Evolutionary conservation across 1,139 yeast species (phyloP).

Genomic region (Taphrina communis): DNA sequence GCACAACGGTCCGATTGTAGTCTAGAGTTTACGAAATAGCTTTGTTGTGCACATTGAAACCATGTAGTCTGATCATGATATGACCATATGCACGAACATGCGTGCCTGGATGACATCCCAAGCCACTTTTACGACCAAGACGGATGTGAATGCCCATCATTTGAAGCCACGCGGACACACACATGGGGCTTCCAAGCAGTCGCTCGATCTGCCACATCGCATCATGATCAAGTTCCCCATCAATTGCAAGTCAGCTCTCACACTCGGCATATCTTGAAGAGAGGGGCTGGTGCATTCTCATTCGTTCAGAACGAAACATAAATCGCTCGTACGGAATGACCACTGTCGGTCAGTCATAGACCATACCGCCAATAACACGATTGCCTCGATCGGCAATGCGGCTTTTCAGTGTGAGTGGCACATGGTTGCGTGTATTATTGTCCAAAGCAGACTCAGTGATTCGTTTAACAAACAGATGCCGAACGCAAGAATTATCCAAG

Average conservation of each 20-base stretch:
- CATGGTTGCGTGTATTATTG: background rate
- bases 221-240: background rate
- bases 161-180: background rate
- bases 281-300: background rate
- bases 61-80: background rate
- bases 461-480: no score
- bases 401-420: background rate
- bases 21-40: background rate
- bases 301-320: background rate
- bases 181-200: background rate
- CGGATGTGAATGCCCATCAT: slow-evolving; percentile 9
- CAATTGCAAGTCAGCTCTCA: background rate
- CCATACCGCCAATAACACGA: background rate
- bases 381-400: background rate
- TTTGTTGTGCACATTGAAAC: background rate
- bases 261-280: background rate
- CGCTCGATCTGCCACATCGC: slow-evolving; percentile 8
- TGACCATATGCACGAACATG: background rate
- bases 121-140: background rate
- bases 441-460: background rate
- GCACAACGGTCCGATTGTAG: no score
- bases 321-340: background rate
- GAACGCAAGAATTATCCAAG: background rate
- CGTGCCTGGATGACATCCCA: slow-evolving; percentile 1
- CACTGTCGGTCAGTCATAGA: background rate